Base-by-base conservation (phyloP, 2,329 filamentous ascomycete species). In the Cladosporium sp. region DNA sequence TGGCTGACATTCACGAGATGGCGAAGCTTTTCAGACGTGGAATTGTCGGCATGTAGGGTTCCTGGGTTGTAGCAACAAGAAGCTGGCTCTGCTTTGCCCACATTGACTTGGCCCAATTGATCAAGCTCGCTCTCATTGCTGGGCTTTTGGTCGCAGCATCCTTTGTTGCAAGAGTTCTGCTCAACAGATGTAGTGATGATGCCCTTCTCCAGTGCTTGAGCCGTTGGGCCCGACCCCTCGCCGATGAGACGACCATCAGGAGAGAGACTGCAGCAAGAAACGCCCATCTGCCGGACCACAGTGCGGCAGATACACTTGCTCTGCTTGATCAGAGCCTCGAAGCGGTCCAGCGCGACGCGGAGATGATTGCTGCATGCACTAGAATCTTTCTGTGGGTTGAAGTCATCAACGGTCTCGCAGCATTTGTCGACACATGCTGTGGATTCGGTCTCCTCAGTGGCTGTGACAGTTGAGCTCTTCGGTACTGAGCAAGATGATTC, bases 291-390 rank as follows among this genome's bases (percentile, higher is more conserved):
- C 18, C 31, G 46, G 6, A 55, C 16, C 3, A 55, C 53, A 8
- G 32, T 53, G 8, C 49, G 35, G 41, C 55, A 57, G 38, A 57
- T 46, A 41, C 55, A 57, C 18, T 41, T 49, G 14, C 33, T 41
- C 34, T 38, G 43, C 9, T 38, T 18, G 31, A 53, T 28, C 13
- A 57, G 18, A 6, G 31, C 43, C 18, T 48, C 50, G 35, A 48
- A 55, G 7, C 46, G 22, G 4, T 50, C 48, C 33, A 57, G 53
- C 8, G 53, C 53, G 4, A 42, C 40, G 14, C 7, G 11, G 13
- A 57, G 53, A 19, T 57, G 55, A 10, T n/a, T 44, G 35, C 32
- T 55, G 43, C 55, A 55, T 14, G 16, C 49, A 32, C 9, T 18
- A 10, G 31, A 34, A 18, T 13, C 22, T 31, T 4, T 42, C 16